phyloP scores from a whole-genome alignment of 2,329 filamentous ascomycete genomes.

The Penicillium sp. region DNA sequence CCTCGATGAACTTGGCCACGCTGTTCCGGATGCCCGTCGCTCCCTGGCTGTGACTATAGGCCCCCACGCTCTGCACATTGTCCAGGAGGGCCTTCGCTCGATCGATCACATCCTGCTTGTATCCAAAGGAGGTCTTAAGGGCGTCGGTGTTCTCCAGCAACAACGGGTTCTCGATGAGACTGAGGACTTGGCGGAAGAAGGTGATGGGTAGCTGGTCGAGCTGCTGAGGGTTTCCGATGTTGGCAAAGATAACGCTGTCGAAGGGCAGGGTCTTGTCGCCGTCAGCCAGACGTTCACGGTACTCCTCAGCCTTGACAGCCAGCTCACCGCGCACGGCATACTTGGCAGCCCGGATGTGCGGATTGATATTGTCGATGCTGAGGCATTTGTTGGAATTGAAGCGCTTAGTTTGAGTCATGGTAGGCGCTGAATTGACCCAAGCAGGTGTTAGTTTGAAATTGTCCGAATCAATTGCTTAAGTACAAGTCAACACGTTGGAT shows the following conservation, averaged over 20 bases:
- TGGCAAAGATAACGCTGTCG: constrained; percentile 86
- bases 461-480: not conserved
- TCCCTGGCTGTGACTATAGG: constrained; percentile 92
- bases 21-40: constrained; percentile 81
- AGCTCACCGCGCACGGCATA: constrained; percentile 97
- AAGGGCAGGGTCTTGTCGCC: constrained; percentile 66
- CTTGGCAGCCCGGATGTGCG: constrained; percentile 76
- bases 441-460: constrained; percentile 11
- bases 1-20: constrained; percentile 86
- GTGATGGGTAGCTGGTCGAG: constrained; percentile 98
- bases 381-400: constrained; percentile 47
- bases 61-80: constrained; percentile 84
- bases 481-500: constrained; percentile 2
- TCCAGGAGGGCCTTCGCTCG: constrained; percentile 75
- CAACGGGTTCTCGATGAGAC: constrained; percentile 81
- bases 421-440: constrained; percentile 23
- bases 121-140: constrained; percentile 70
- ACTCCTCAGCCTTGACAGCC: constrained; percentile 87
- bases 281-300: constrained; percentile 65
- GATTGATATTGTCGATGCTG: constrained; percentile 85
- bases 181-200: constrained; percentile 96
- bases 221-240: constrained; percentile 98
- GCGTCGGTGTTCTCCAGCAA: constrained; percentile 78
- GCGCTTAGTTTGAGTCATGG: constrained; percentile 28
- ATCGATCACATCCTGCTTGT: constrained; percentile 83